Conservation (phyloP, 257 asterid species). For the Jacaranda mimosifolia region DNA sequence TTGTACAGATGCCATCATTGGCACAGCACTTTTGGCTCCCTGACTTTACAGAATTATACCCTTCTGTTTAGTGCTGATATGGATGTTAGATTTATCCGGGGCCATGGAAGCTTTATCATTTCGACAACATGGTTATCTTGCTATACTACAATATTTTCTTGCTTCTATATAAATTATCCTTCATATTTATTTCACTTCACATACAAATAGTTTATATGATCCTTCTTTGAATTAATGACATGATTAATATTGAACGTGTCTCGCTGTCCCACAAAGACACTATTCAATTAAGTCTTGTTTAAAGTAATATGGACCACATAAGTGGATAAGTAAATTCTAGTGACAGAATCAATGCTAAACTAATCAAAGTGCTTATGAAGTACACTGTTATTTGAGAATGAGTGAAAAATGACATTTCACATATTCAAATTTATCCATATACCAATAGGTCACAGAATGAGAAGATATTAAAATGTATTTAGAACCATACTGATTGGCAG, state of each 20-base stretch:
- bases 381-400: background rate
- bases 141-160: background rate
- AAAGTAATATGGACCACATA: constrained; percentile 19
- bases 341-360: background rate
- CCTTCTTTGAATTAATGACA: constrained; percentile 3
- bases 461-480: background rate
- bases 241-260: background rate
- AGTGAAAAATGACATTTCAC: background rate
- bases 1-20: background rate
- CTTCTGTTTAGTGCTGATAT: background rate
- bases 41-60: too few species aligned
- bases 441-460: background rate
- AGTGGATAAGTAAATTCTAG: background rate
- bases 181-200: background rate
- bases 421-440: background rate
- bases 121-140: background rate
- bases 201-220: background rate
- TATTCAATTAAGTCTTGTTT: background rate
- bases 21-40: too few species aligned
- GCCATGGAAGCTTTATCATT: background rate
- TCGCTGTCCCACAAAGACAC: too few species aligned
- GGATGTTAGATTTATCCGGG: background rate
- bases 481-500: background rate
- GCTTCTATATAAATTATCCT: background rate
- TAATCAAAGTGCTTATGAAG: background rate